A percentile compares a stretch with the other conserved stretches of the same genome.
These are phyloP conservation scores for Mycosphaerella sp. DNA, from an alignment of 2,329 filamentous ascomycete species.

Conservation along the genomic window DNA sequence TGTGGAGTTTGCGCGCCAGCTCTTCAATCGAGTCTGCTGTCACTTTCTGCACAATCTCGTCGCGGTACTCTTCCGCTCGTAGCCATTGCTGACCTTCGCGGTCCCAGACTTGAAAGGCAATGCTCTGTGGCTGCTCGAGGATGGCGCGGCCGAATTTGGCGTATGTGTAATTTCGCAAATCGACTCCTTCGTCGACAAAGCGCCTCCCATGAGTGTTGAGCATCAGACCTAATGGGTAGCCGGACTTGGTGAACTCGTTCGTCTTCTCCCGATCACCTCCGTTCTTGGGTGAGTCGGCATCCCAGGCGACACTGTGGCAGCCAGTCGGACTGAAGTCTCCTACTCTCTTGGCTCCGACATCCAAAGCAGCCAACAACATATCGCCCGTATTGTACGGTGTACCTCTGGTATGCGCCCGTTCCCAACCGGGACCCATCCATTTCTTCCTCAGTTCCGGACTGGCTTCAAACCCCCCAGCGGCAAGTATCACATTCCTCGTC, in stretches of 20 bases:
- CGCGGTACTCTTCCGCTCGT: conserved; percentile 55
- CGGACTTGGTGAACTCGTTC: conserved; percentile 63
- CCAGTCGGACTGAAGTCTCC: conserved; percentile 54
- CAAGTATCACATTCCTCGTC: conserved; percentile 45
- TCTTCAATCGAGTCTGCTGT: conserved; percentile 48
- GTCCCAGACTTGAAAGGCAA: conserved; percentile 63
- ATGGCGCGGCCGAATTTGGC: conserved; percentile 59
- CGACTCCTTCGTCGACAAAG: conserved; percentile 61
- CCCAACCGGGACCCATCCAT: conserved; percentile 55
- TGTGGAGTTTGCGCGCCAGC: conserved; percentile 46
- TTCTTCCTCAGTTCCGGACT: conserved; percentile 51
- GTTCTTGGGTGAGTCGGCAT: conserved; percentile 52
- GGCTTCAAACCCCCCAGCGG: conserved; percentile 59
- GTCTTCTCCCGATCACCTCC: conserved; percentile 53
- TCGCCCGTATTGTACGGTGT: conserved; percentile 61
- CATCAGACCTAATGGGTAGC: conserved; percentile 61
- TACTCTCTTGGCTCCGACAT: conserved; percentile 45
- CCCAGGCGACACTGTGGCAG: conserved; percentile 60
- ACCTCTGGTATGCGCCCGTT: conserved; percentile 55
- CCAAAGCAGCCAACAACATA: conserved; percentile 49
- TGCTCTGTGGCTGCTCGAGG: conserved; percentile 50
- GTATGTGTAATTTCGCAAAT: conserved; percentile 62
- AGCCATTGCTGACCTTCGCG: conserved; percentile 47
- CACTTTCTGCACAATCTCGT: conserved; percentile 51
- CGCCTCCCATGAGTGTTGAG: conserved; percentile 53